A percentile compares a stretch with the other conserved stretches of the same genome.
phyloP scores from a whole-genome alignment of 2,329 filamentous ascomycete genomes.

The Aspergillus uvarum region DNA sequence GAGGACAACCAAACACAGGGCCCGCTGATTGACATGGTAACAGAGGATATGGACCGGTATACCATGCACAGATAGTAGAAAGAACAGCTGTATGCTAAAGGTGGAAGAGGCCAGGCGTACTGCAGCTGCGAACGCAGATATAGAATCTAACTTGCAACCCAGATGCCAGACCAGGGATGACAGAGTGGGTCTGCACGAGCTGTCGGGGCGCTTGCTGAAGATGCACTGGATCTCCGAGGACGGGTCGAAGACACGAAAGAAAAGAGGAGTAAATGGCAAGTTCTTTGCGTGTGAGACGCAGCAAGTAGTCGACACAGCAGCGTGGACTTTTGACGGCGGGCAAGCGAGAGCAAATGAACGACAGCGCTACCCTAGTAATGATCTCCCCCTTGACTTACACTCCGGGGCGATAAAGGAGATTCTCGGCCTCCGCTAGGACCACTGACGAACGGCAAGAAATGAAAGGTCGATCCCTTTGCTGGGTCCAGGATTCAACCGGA shows the following conservation, averaged over 20 bases:
- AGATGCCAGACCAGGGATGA: conserved; percentile 19
- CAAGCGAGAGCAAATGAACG: conserved; percentile 11
- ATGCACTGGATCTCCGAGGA: conserved; percentile 24
- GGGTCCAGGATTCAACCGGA: conserved; percentile 19
- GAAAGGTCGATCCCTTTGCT: conserved; percentile 21
- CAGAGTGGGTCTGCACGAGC: conserved; percentile 30
- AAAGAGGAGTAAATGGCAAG: conserved; percentile 17
- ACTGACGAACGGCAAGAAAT: conserved; percentile 17
- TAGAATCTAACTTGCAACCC: conserved; percentile 5
- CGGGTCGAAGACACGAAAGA: conserved; percentile 19
- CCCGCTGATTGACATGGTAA: conserved; percentile 39
- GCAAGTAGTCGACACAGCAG: conserved; percentile 3
- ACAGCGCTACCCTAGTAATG: conserved; percentile 4
- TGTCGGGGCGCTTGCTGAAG: conserved; percentile 30
- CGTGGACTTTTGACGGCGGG: conserved; percentile 3
- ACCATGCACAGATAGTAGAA: conserved; percentile 12
- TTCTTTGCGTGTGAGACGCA: conserved; percentile 8
- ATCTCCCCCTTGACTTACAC: conserved; percentile 11
- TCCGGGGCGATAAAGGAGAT: conserved; percentile 17
- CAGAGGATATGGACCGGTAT: conserved; percentile 8
- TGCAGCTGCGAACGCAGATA: conserved; percentile 1
- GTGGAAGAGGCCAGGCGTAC: not conserved
- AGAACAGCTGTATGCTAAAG: not conserved
- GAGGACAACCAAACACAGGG: conserved; percentile 39
- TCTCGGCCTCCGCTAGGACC: conserved; percentile 17